Evolutionary conservation across 139 green algal species (phyloP), one percentile per base, ranked within the genome.

Genomic region (Chlamydomonas incerta): DNA sequence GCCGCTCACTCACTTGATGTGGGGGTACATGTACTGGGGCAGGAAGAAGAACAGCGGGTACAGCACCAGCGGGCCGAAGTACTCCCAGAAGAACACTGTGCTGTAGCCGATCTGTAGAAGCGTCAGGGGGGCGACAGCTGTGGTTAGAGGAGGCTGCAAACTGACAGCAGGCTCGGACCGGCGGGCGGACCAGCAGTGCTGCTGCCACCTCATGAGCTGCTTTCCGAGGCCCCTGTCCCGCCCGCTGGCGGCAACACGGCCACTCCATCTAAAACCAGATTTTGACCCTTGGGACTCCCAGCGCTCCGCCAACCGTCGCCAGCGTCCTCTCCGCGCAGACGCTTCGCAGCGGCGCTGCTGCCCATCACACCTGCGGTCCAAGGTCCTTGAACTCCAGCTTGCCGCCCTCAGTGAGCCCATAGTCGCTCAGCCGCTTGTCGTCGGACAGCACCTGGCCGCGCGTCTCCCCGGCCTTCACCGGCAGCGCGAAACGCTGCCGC

Each of bases 51-150:
- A 97, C 60, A 98, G 86, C 4, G 96, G 92, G 92, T 98, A 99
- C 60, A 99, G 90, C 29, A 95, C 67, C 88, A 99, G 83, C 0
- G 98, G 98, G 4, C 98, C 98, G 62, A 99, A 93, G 89, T 99
- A 99, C 88, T 99, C 98, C 90, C 94, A 98, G 90, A 99, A 98
- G 88, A 99, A 99, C 0, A 99, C 98, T 0, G 95, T 98, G 14
- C 82, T 81, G 91, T 98, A 99, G 65, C 93, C 94, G 50, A 99
- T 95, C 94, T 99, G 94, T 33, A 74, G n/a, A n/a, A n/a, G n/a
- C n/a, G n/a, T n/a, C n/a, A n/a, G n/a, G n/a, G n/a, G n/a, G n/a
- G n/a, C n/a, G n/a, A n/a, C n/a, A n/a, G n/a, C n/a, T n/a, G n/a
- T n/a, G n/a, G n/a, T n/a, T n/a, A n/a, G n/a, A n/a, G n/a, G n/a